Percentiles rank a stretch among this genome's conserved stretches.
These are phyloP conservation scores for Rhododendron ferrugineum DNA, from an alignment of 148 eudicot genomes.

Conservation along the genomic window DNA sequence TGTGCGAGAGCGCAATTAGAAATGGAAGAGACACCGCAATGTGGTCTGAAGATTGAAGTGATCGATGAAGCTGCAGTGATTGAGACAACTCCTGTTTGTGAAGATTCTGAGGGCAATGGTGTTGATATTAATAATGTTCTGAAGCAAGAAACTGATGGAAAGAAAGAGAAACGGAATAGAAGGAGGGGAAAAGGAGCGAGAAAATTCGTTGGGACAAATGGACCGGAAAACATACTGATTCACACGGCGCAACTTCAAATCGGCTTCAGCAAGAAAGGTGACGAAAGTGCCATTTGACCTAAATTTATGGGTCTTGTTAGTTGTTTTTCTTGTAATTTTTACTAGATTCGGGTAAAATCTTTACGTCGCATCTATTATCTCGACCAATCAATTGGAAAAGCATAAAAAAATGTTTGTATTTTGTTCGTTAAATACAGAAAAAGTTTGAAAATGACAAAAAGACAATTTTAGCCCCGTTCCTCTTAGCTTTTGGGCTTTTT, in stretches of 20 bases:
- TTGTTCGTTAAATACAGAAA: too few relatives aligned
- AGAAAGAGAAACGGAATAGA: slow-evolving; percentile 19
- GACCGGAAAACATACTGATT: not conserved
- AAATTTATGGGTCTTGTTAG: not conserved
- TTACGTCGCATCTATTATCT: not conserved
- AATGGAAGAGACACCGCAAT: not conserved
- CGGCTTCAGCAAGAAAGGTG: slow-evolving; percentile 11
- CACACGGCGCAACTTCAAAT: slow-evolving; percentile 1
- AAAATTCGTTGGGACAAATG: not conserved
- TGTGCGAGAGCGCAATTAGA: not conserved
- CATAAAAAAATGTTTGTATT: too few relatives aligned
- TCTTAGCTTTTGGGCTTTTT: too few relatives aligned
- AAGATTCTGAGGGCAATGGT: not conserved
- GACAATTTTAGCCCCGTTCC: too few relatives aligned
- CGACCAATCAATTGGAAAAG: not conserved
- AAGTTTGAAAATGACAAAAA: not conserved
- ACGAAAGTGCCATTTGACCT: not conserved
- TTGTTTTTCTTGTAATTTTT: not conserved
- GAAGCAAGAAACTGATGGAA: slow-evolving; percentile 5
- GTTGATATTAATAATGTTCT: not conserved
- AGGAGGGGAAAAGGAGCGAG: slow-evolving; percentile 24
- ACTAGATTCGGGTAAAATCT: not conserved
- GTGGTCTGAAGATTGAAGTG: slow-evolving; percentile 29
- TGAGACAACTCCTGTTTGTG: slow-evolving; percentile 11
- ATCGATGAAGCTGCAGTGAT: slow-evolving; percentile 35